Evolutionary conservation across 202 grass and related monocot genomes (phyloP).

Genomic region (Zoysia matrella): DNA sequence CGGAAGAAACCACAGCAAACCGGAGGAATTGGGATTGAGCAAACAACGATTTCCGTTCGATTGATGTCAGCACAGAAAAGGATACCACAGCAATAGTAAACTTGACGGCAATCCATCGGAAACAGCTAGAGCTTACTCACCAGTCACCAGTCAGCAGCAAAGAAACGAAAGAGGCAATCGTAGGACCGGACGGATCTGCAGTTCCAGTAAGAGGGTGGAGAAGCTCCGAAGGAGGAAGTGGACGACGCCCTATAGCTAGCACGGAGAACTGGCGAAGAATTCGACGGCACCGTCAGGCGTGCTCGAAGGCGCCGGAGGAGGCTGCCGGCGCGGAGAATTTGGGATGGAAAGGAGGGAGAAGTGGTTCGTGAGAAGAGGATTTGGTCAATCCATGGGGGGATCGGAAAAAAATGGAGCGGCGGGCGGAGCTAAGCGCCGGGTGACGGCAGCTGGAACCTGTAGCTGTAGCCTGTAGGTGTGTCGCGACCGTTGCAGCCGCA

Average conservation of each 20-base stretch:
- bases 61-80: neutral
- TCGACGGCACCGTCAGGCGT: neutral
- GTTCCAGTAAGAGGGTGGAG: neutral
- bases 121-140: slow-evolving; percentile 4
- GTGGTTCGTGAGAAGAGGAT: neutral
- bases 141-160: neutral
- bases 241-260: neutral
- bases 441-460: neutral
- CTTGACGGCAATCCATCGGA: neutral
- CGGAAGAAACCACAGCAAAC: too few relatives aligned
- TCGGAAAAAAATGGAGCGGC: neutral
- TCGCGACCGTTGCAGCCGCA: neutral
- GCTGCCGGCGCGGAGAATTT: neutral
- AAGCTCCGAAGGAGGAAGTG: neutral
- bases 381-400: neutral
- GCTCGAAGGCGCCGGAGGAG: neutral
- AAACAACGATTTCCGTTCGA: neutral
- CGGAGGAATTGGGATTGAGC: neutral
- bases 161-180: neutral
- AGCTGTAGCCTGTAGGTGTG: neutral
- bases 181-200: slow-evolving; percentile 20
- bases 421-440: neutral
- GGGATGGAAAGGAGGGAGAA: neutral
- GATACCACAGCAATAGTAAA: neutral
- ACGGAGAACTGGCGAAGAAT: neutral